Conservation (phyloP, 768 basidiomycete species). For the Boletales sp. region DNA sequence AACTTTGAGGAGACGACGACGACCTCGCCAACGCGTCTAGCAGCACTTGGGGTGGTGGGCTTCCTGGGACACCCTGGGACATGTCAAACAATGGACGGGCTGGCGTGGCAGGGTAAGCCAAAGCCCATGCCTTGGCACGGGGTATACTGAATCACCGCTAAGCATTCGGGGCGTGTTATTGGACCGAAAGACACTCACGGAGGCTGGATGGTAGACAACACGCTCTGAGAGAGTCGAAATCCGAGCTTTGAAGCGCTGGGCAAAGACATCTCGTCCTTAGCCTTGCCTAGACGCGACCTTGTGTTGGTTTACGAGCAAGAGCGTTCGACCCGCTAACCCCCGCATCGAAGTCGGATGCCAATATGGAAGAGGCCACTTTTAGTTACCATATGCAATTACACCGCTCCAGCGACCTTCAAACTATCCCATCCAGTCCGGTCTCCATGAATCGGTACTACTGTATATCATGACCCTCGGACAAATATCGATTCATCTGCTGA, state of each 20-base stretch:
- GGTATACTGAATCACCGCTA: slow-evolving; percentile 42
- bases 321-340: too few relatives aligned
- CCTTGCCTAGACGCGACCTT: background rate
- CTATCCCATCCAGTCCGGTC: too few relatives aligned
- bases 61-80: slow-evolving; percentile 73
- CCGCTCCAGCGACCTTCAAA: too few relatives aligned
- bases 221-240: slow-evolving; percentile 40
- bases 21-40: slow-evolving; percentile 46
- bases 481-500: too few relatives aligned
- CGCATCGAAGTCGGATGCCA: too few relatives aligned
- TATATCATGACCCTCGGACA: too few relatives aligned
- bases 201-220: slow-evolving; percentile 42
- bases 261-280: slow-evolving; percentile 2
- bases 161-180: background rate
- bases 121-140: slow-evolving; percentile 55
- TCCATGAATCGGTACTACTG: too few relatives aligned
- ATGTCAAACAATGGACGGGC: slow-evolving; percentile 59
- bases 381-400: too few relatives aligned
- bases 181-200: slow-evolving; percentile 35
- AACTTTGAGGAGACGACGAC: slow-evolving; percentile 39
- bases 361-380: too few relatives aligned
- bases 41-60: slow-evolving; percentile 53
- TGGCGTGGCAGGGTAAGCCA: slow-evolving; percentile 38
- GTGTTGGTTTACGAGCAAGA: background rate
- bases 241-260: slow-evolving; percentile 5